A percentile compares a stretch with the other conserved stretches of the same genome.
phyloP scores from a whole-genome alignment of 2,329 filamentous ascomycete species.

The Aspergillus sp. region DNA sequence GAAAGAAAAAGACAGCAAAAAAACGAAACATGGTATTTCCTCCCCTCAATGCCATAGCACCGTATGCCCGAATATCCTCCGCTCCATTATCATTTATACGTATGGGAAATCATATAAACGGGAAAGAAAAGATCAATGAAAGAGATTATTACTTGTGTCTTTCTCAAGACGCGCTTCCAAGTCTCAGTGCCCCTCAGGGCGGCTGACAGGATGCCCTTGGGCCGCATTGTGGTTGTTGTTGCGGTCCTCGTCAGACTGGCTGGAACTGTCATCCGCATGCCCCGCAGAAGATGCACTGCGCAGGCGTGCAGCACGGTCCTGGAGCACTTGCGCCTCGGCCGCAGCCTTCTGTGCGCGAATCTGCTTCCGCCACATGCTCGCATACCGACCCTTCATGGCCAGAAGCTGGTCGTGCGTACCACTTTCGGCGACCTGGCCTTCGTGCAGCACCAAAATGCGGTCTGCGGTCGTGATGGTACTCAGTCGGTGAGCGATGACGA shows the following conservation, averaged over 20 bases:
- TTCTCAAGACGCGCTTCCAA: neutral
- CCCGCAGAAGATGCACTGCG: constrained; percentile 36
- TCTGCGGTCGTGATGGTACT: constrained; percentile 83
- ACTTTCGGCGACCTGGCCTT: constrained; percentile 70
- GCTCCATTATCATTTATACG: neutral
- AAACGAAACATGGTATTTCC: constrained; percentile 8
- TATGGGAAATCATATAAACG: neutral
- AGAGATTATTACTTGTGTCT: no score
- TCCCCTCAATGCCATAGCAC: constrained; percentile 4
- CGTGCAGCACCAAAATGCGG: constrained; percentile 74
- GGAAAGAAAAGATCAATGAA: neutral
- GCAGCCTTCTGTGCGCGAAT: constrained; percentile 70
- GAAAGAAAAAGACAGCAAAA: constrained; percentile 5
- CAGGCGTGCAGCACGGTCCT: constrained; percentile 39
- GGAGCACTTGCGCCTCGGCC: constrained; percentile 50
- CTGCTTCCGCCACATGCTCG: constrained; percentile 86
- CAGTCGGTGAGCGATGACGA: constrained; percentile 89
- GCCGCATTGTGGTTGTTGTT: constrained; percentile 17
- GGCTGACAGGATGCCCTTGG: constrained; percentile 31
- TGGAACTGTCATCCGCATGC: constrained; percentile 42
- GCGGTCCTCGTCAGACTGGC: constrained; percentile 45
- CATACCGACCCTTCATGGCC: constrained; percentile 65
- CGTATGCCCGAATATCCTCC: neutral
- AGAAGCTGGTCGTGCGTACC: constrained; percentile 77
- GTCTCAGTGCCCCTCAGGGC: constrained; percentile 47